Evolutionary conservation across 2,329 filamentous ascomycete genomes (phyloP).

Genomic region (Fusarium sp.): DNA sequence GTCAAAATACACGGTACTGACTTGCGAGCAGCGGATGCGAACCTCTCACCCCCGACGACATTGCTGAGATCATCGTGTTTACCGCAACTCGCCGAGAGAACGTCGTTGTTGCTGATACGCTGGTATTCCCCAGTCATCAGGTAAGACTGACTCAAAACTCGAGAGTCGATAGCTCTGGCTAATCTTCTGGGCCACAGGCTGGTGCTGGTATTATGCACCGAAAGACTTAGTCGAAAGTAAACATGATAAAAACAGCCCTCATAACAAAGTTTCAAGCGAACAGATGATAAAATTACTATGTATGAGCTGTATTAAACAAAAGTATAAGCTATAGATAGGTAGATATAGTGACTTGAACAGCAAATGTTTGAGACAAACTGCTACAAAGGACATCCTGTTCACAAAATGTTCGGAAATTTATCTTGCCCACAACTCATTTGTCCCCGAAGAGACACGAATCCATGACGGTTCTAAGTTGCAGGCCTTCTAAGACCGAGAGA

Average conservation of each 20-base stretch:
- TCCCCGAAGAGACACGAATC: conserved; percentile 39
- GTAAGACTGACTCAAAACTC: conserved; percentile 52
- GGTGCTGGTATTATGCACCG: conserved; percentile 47
- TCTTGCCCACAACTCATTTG: conserved; percentile 52
- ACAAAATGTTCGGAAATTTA: conserved; percentile 52
- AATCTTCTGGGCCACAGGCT: conserved; percentile 36
- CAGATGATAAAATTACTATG: not conserved
- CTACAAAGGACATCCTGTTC: not conserved
- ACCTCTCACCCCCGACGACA: conserved; percentile 87
- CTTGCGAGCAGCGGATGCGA: conserved; percentile 70
- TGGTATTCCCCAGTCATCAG: conserved; percentile 91
- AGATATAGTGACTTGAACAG: not conserved
- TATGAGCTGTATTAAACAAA: not conserved
- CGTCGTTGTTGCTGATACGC: conserved; percentile 86
- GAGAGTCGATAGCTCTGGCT: not conserved
- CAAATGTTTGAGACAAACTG: not conserved
- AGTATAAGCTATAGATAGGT: not conserved
- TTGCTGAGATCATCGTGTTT: conserved; percentile 91
- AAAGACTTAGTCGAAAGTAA: conserved; percentile 20
- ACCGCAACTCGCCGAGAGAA: conserved; percentile 85
- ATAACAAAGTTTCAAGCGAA: not conserved
- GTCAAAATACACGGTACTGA: not conserved
- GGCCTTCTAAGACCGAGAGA: conserved; percentile 52
- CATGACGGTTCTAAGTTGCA: conserved; percentile 40
- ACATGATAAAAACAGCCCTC: not conserved